Evolutionary conservation across 23 red algal genomes (phyloP).

Genomic region (Gracilaria caudata): DNA sequence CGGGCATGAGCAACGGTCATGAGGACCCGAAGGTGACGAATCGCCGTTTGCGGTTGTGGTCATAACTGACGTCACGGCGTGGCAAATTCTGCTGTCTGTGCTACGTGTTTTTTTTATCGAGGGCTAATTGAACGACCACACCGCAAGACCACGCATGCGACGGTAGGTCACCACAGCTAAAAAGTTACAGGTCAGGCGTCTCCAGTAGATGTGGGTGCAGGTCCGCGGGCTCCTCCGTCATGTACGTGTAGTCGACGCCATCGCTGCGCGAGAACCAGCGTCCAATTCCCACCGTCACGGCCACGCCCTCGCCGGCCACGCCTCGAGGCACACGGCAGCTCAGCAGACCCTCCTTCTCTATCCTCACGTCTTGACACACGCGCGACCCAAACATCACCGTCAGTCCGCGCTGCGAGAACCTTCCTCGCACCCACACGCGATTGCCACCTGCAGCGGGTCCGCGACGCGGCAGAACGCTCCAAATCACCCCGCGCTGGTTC

Average conservation of each 20-base stretch:
- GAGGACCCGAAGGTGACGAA: too few relatives aligned
- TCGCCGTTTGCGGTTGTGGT: too few relatives aligned
- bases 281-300: conserved; percentile 21
- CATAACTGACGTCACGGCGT: too few relatives aligned
- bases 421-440: conserved; percentile 43
- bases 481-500: conserved; percentile 15
- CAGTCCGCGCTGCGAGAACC: conserved; percentile 7
- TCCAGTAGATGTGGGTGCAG: not conserved
- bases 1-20: too few relatives aligned
- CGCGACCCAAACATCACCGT: conserved; percentile 43
- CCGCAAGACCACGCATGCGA: too few relatives aligned
- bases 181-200: not conserved
- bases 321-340: conserved; percentile 24
- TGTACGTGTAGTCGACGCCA: conserved; percentile 49
- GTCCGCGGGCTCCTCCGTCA: not conserved
- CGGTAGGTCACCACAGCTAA: too few relatives aligned
- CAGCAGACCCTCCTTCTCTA: conserved; percentile 18
- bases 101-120: too few relatives aligned
- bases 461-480: conserved; percentile 39
- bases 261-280: conserved; percentile 33
- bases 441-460: conserved; percentile 60
- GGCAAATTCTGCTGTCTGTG: too few relatives aligned
- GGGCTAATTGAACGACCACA: too few relatives aligned
- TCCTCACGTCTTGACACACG: conserved; percentile 27
- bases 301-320: not conserved